phyloP scores from a whole-genome alignment of 1,139 yeast genomes.

The Tardiomyces depauwii region DNA sequence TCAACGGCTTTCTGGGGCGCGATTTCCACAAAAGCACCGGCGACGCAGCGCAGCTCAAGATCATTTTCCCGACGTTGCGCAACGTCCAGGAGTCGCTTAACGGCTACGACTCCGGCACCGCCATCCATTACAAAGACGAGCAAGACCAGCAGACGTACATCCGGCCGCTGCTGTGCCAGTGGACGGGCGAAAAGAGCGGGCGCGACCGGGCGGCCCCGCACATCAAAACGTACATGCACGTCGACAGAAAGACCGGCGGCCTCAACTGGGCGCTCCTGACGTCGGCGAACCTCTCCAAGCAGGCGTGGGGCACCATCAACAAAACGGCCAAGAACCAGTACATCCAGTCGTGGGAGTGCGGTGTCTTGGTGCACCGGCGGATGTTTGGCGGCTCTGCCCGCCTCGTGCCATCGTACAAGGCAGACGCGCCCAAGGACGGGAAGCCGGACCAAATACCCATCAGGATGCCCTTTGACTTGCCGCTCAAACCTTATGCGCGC shows the following conservation, averaged over 20 bases:
- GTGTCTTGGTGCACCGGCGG: slow-evolving; percentile 14
- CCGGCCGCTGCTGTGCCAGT: slow-evolving; percentile 15
- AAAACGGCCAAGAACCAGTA: slow-evolving; percentile 11
- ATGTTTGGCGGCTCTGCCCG: slow-evolving; percentile 1
- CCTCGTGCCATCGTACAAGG: slow-evolving; percentile 3
- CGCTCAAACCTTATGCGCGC: slow-evolving; percentile 12
- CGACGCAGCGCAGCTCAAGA: not conserved
- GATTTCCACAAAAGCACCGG: not conserved
- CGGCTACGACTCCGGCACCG: slow-evolving; percentile 23
- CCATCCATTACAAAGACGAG: slow-evolving; percentile 18
- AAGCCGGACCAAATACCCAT: slow-evolving; percentile 11
- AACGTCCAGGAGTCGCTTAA: slow-evolving; percentile 19
- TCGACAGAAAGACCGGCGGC: slow-evolving; percentile 6
- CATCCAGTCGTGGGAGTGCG: slow-evolving; percentile 25
- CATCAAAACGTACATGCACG: slow-evolving; percentile 23
- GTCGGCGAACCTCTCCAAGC: slow-evolving; percentile 26
- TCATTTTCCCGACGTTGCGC: slow-evolving; percentile 23
- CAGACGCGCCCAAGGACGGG: slow-evolving; percentile 6
- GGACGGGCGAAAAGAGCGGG: slow-evolving; percentile 21
- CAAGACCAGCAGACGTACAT: slow-evolving; percentile 16
- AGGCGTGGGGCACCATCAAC: slow-evolving; percentile 25
- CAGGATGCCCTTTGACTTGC: slow-evolving; percentile 21
- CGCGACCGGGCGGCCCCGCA: slow-evolving; percentile 25
- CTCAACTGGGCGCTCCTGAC: slow-evolving; percentile 24
- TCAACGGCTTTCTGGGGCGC: not conserved